phyloP scores from a whole-genome alignment of 768 basidiomycete genomes.

The Boletus tylopilopsis region DNA sequence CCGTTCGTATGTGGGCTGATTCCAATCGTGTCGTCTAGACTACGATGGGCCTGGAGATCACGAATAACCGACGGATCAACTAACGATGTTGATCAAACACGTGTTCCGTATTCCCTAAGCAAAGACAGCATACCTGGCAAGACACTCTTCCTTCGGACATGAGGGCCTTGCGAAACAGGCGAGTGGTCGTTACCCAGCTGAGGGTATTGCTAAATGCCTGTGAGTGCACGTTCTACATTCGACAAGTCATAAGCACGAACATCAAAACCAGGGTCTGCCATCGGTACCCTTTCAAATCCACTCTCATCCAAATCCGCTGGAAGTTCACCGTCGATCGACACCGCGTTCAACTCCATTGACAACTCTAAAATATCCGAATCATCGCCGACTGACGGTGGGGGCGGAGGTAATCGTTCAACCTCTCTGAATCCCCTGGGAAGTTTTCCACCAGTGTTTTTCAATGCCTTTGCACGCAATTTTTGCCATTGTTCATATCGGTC shows the following conservation, averaged over 20 bases:
- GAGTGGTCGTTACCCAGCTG: conserved; percentile 62
- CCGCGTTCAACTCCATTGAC: conserved; percentile 84
- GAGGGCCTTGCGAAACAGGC: conserved; percentile 58
- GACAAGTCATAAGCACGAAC: conserved; percentile 46
- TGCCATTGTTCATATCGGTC: conserved; percentile 89
- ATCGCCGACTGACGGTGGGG: conserved; percentile 70
- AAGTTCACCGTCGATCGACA: conserved; percentile 65
- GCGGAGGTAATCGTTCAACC: conserved; percentile 70
- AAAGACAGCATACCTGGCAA: conserved; percentile 61
- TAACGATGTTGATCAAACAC: conserved; percentile 31
- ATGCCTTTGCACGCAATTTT: conserved; percentile 71
- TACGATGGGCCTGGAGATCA: conserved; percentile 83
- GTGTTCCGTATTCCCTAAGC: not conserved
- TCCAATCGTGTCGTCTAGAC: conserved; percentile 57
- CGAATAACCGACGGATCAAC: conserved; percentile 87
- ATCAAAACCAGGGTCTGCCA: conserved; percentile 87
- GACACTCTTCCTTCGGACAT: conserved; percentile 92
- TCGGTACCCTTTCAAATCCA: conserved; percentile 84
- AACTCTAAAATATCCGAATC: conserved; percentile 86
- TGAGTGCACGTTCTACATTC: conserved; percentile 16
- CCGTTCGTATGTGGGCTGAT: conserved; percentile 30
- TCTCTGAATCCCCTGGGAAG: conserved; percentile 71
- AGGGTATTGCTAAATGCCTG: conserved; percentile 53
- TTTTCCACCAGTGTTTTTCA: conserved; percentile 65
- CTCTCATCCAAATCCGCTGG: conserved; percentile 71